Evolutionary conservation across 176 grass and related monocot genomes (phyloP).

Genomic region (Bonia amplexicaulis): DNA sequence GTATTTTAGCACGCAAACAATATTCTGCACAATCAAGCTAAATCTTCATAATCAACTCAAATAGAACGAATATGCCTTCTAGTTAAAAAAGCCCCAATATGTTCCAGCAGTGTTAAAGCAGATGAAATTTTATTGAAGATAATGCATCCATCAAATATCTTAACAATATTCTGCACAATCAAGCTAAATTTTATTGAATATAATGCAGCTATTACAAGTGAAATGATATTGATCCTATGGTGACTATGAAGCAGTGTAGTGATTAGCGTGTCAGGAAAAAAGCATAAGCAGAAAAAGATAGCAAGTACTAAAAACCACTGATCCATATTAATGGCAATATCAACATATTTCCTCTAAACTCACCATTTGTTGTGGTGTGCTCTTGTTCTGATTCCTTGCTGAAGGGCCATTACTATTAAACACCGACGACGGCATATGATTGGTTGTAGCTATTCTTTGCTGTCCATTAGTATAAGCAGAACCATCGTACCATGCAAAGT

Average conservation of each 20-base stretch:
- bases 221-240: not conserved
- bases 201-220: not conserved
- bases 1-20: not conserved
- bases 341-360: not conserved
- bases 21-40: not conserved
- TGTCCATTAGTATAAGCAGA: slow-evolving; percentile 68
- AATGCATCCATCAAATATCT: not conserved
- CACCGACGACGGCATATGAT: slow-evolving; percentile 34
- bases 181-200: not conserved
- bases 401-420: slow-evolving; percentile 38
- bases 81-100: too few relatives aligned
- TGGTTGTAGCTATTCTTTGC: slow-evolving; percentile 47
- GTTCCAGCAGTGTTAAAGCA: not conserved
- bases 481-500: slow-evolving; percentile 68
- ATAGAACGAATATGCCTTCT: not conserved
- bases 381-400: slow-evolving; percentile 66
- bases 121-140: not conserved
- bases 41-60: not conserved
- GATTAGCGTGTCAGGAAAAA: not conserved
- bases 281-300: not conserved
- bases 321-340: not conserved
- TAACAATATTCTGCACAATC: too few relatives aligned
- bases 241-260: not conserved
- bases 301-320: not conserved
- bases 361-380: slow-evolving; percentile 49